Conservation (phyloP, 805 yeast species). For the Yarrowia hollandica region DNA sequence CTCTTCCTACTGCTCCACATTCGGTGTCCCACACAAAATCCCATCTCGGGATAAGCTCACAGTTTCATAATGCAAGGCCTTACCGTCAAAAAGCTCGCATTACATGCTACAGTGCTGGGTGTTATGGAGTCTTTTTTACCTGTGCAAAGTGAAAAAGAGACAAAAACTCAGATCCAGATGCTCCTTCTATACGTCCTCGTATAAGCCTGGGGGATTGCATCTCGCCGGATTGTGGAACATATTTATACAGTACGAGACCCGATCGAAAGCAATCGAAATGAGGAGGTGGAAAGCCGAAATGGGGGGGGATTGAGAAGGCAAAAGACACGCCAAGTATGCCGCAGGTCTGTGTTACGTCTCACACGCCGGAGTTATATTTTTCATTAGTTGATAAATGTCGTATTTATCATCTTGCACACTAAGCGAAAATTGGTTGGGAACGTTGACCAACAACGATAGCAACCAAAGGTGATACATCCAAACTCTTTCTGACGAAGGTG, state of each 20-base stretch:
- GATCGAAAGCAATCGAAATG: background rate
- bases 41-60: background rate
- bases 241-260: background rate
- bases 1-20: no score
- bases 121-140: background rate
- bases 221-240: background rate
- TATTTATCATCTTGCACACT: background rate
- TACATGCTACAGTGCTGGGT: slow-evolving; percentile 1
- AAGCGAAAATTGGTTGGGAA: background rate
- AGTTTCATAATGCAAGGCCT: slow-evolving; percentile 4
- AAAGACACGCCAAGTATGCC: no score
- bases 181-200: slow-evolving; percentile 20
- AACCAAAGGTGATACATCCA: background rate
- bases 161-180: background rate
- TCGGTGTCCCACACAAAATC: no score
- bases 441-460: background rate
- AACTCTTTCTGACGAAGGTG: no score
- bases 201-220: background rate
- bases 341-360: no score
- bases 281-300: no score
- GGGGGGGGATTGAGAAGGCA: no score
- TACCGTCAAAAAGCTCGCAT: background rate
- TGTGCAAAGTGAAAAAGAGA: background rate
- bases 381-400: background rate
- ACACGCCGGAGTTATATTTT: no score